Evolutionary conservation across 495 filamentous ascomycete species (phyloP), one percentile per base, ranked within the genome.

Genomic region (Trichoderma asperelloides): DNA sequence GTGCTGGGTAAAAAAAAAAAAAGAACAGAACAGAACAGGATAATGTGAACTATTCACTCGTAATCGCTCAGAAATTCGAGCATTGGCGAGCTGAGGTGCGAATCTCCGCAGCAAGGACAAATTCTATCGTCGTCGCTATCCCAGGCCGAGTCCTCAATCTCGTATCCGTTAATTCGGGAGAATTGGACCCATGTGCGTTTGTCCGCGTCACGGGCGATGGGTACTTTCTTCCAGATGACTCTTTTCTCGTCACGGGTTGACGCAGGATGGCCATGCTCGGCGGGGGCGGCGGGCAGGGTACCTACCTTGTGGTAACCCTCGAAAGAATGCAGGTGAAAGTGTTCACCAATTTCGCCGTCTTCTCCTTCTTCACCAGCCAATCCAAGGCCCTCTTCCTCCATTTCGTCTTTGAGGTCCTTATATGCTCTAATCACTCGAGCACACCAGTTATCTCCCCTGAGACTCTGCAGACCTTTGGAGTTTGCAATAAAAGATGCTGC

Each of bases 141-240:
- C 55, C 55, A 60, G 25, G 28, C 55, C 15, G 69, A 68, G 9
- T 72, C 71, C 55, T 71, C 69, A 25, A 79, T 68, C 0, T 71
- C 69, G 1, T 68, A 67, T 67, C 79, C 79, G 0, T 74, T 75
- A 25, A 73, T 70, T 25, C 79, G 75, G 69, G 79, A 75, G 62
- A 83, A 83, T 41, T 81, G 72, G 43, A 71, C 68, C 78, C 78
- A 83, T 27, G 63, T 66, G 40, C 78, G 78, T 15, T 74, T 70
- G 4, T 75, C 70, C 2, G 49, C 45, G n/a, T 77, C 72, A 25
- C 76, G 75, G 11, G 49, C 69, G 3, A 73, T 25, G 1, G 78
- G 76, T 2, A 80, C 74, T 11, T 73, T 75, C 72, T 82, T 83
- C 76, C 78, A 82, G 25, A 83, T 72, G 3, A 79, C 81, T 25